These are phyloP conservation scores for Diaporthe helianthi DNA, from an alignment of 2,329 filamentous ascomycete species.

Conservation along the genomic window DNA sequence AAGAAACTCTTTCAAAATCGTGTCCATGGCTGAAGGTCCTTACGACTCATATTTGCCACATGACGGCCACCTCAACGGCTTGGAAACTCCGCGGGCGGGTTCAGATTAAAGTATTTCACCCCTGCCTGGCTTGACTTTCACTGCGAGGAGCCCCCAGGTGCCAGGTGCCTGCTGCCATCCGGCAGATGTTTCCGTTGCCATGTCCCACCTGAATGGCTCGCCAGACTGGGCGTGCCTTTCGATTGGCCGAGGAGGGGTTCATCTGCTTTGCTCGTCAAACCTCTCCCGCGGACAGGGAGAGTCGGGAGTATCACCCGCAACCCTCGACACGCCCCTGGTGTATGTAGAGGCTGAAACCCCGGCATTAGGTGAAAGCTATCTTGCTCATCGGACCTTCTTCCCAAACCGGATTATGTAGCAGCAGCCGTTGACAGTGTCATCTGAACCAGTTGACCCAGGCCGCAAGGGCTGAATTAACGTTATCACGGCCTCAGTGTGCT, in stretches of 20 bases:
- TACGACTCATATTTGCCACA: not conserved
- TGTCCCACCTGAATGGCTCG: constrained; percentile 18
- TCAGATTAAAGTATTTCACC: not conserved
- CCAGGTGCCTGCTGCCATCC: constrained; percentile 14
- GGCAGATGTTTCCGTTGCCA: constrained; percentile 21
- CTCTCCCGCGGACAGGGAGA: not conserved
- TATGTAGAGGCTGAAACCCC: constrained; percentile 22
- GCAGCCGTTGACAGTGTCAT: constrained; percentile 20
- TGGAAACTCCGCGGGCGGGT: not conserved
- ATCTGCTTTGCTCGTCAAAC: constrained; percentile 14
- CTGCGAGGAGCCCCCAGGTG: not conserved
- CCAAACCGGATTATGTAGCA: constrained; percentile 20
- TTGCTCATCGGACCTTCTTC: constrained; percentile 18
- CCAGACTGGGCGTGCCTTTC: constrained; percentile 5
- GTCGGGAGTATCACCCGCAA: not conserved
- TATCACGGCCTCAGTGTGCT: not conserved
- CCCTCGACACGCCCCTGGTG: constrained; percentile 9
- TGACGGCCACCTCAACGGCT: not conserved
- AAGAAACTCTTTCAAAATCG: not conserved
- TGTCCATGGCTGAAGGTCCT: too few relatives aligned
- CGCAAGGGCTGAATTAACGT: too few relatives aligned
- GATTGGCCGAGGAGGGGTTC: constrained; percentile 13
- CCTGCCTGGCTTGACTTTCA: not conserved
- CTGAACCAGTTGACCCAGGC: constrained; percentile 2
- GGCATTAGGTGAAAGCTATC: constrained; percentile 23